Base-by-base conservation (phyloP, 2,329 filamentous ascomycete species). In the Clonostachys solani region DNA sequence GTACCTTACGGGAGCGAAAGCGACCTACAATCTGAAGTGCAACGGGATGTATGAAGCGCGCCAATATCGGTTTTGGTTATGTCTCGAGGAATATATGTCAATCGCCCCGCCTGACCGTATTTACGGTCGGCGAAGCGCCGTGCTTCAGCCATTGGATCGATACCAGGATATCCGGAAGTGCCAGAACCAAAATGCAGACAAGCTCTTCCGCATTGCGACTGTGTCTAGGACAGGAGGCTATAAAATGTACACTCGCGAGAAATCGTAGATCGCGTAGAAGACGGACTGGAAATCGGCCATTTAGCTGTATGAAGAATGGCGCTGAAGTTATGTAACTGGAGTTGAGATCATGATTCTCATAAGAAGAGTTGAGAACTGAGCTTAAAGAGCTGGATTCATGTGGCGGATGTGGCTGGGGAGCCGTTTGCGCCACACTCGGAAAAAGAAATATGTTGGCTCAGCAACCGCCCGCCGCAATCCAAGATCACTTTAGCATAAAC, bases 81-180 rank as follows among this genome's bases (percentile, higher is more conserved):
- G 13, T 59, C 48, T 18, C 52, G 29, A 29, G 62, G 54, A 19
- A 60, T 47, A 52, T 68, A 68, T 47, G 57, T 59, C 44, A 68
- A 47, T 43, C 53, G 50, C 33, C 66, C 65, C 47, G 63, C 55
- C 45, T 64, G 56, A 46, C 66, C 66, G 44, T 63, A 55, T 35
- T 56, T 50, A 13, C 64, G 60, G 56, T 64, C 63, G 34, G 56
- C 52, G 37, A 64, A 52, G 44, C 57, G 57, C 50, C 57, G 56
- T 34, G 52, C 51, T 46, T 69, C 64, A 68, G 63, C 64, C 66
- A 69, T 69, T 62, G 58, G 58, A 60, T 46, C 57, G 56, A 29
- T 29, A 29, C 23, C 23, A 29, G 23, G 23, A 29, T 29, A 29
- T 29, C 23, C 23, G 23, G 23, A 29, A 29, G 23, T 29, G 23